Conservation (phyloP, 371 early-diverging fungal species). For the Lichtheimia hyalospora region DNA sequence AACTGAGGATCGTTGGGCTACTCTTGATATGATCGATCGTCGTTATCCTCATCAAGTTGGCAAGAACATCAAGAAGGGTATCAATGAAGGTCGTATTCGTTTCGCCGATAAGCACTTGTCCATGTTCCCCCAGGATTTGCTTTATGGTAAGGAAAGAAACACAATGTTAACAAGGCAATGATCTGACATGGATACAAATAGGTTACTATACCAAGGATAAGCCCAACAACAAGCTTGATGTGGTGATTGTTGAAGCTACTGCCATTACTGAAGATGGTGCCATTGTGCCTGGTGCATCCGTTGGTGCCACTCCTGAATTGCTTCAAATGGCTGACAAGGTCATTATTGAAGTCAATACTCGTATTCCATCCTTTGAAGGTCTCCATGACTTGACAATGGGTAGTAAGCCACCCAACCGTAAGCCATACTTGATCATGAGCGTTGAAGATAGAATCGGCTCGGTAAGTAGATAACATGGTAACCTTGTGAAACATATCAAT, state of each 20-base stretch:
- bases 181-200: background rate
- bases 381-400: slow-evolving; percentile 50
- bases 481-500: background rate
- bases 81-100: slow-evolving; percentile 53
- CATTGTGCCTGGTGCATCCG: slow-evolving; percentile 56
- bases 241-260: slow-evolving; percentile 57
- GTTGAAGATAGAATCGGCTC: slow-evolving; percentile 54
- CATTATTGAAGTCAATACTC: slow-evolving; percentile 57
- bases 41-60: slow-evolving; percentile 62
- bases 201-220: slow-evolving; percentile 51
- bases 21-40: slow-evolving; percentile 53
- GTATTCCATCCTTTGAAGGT: slow-evolving; percentile 55
- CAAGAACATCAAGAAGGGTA: slow-evolving; percentile 51
- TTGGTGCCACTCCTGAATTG: slow-evolving; percentile 56
- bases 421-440: slow-evolving; percentile 49
- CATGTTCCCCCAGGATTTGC: slow-evolving; percentile 54
- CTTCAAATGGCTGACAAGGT: slow-evolving; percentile 55
- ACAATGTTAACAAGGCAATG: too few species aligned
- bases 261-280: slow-evolving; percentile 55
- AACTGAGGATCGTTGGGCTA: slow-evolving; percentile 51
- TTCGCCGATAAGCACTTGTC: slow-evolving; percentile 62
- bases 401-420: slow-evolving; percentile 44
- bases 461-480: slow-evolving; percentile 20
- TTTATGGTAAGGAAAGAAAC: slow-evolving; percentile 35
- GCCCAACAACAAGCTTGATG: slow-evolving; percentile 43